A percentile compares a stretch with the other conserved stretches of the same genome.
Conservation (phyloP, 2,329 filamentous ascomycete species). For the Phaeoacremonium minimum region DNA sequence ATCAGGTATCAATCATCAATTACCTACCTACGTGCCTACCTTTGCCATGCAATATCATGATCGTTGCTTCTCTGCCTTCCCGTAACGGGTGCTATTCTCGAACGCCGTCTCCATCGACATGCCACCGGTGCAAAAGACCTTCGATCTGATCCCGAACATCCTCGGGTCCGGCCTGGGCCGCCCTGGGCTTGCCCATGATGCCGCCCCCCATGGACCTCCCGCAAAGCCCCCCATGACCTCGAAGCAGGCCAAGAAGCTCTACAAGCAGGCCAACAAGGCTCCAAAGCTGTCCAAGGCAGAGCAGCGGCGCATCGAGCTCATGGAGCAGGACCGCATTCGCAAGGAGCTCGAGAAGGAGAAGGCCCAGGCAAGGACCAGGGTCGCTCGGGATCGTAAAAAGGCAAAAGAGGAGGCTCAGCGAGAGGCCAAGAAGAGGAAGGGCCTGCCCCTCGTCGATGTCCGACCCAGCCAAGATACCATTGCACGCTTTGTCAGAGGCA, state of each 20-base stretch:
- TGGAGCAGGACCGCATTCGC: conserved; percentile 50
- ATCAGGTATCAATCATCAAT: too few species aligned
- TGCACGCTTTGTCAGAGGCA: conserved; percentile 41
- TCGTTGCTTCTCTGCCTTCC: too few species aligned
- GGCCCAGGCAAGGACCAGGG: conserved; percentile 40
- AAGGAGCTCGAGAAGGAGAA: conserved; percentile 47
- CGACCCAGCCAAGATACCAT: conserved; percentile 56
- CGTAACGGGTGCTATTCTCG: too few species aligned
- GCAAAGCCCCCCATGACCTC: conserved; percentile 40
- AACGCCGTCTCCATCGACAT: conserved; percentile 16
- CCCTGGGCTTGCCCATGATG: conserved; percentile 13
- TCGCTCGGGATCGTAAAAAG: conserved; percentile 50
- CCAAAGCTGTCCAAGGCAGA: conserved; percentile 39
- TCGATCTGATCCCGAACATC: conserved; percentile 12
- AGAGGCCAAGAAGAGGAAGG: conserved; percentile 45
- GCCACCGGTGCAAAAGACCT: conserved; percentile 28
- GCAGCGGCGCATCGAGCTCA: conserved; percentile 30
- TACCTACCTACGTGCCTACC: too few species aligned
- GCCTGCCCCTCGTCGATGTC: conserved; percentile 49
- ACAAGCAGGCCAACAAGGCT: conserved; percentile 31
- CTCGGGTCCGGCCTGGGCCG: conserved; percentile 10
- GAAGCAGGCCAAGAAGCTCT: conserved; percentile 42
- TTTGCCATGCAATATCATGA: too few species aligned
- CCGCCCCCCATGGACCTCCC: conserved; percentile 7
- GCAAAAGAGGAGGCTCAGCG: conserved; percentile 45